Evolutionary conservation across 352 stramenopile genomes (phyloP), one percentile per base, ranked within the genome.

Genomic region (Blastocystis sp.): DNA sequence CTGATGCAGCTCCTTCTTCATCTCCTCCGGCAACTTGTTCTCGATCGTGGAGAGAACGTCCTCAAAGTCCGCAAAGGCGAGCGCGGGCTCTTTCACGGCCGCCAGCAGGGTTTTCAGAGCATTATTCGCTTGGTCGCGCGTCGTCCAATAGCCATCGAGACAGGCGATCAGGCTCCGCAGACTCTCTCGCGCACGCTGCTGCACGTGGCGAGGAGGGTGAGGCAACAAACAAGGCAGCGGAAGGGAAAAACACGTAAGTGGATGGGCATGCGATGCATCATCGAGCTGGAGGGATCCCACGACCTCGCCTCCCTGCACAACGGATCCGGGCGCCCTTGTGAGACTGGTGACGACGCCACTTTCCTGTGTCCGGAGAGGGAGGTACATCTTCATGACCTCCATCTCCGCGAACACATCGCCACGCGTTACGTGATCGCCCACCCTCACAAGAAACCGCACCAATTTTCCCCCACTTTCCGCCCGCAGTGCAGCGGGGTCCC

Each of bases 321-420:
- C 91, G 4, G 94, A 94, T 42, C 96, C 97, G 88, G 98, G 96
- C 0, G 97, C 96, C 88, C 96, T 94, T 44, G 94, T 90, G 88
- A 97, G 94, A 7, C 18, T 29, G 11, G 92, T 92, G 69, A 99
- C 96, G 4, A 96, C 89, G 90, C 96, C 96, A 46, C 90, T 91
- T 89, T 99, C 97, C 32, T 94, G 94, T 0, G 97, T 97, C 81
- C 96, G 92, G 49, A 99, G 90, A 29, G 95, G 96, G 95, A 99
- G 98, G 91, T 99, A 99, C 97, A 99, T 99, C 91, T 99, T 99
- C 96, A 99, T 99, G n/a, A 99, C 97, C 88, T 97, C 93, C 63
- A 97, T 94, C 88, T 97, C 93, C 29, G 90, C 92, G 87, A 94
- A 97, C 4, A 90, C 89, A 79, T 94, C 69, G 6, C 92, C 92